phyloP scores from a whole-genome alignment of 805 yeast species.

The Diddensiella santjacobensis region DNA sequence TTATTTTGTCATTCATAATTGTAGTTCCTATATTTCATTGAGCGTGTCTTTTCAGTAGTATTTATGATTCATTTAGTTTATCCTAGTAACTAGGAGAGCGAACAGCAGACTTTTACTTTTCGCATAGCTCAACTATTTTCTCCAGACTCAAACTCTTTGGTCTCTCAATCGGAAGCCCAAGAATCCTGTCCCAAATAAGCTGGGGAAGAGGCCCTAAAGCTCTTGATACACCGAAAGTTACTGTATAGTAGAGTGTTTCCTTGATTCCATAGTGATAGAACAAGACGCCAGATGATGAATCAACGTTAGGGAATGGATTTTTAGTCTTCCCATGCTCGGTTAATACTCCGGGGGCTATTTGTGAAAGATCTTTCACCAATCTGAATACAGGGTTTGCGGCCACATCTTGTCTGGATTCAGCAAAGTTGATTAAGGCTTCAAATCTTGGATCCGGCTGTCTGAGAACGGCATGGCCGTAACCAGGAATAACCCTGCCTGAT shows the following conservation, averaged over 20 bases:
- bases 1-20: neutral
- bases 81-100: neutral
- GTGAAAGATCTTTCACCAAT: slow-evolving; percentile 61
- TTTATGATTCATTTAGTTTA: too few species aligned
- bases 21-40: neutral
- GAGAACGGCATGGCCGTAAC: slow-evolving; percentile 84
- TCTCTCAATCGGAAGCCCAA: slow-evolving; percentile 77
- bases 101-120: neutral
- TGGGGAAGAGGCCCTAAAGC: slow-evolving; percentile 77
- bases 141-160: slow-evolving; percentile 59
- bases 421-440: slow-evolving; percentile 69
- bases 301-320: slow-evolving; percentile 85
- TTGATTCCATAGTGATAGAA: slow-evolving; percentile 77
- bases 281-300: slow-evolving; percentile 72
- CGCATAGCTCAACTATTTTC: slow-evolving; percentile 29
- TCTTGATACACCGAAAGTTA: slow-evolving; percentile 77
- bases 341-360: slow-evolving; percentile 71
- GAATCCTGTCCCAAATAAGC: slow-evolving; percentile 71
- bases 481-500: slow-evolving; percentile 82
- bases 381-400: slow-evolving; percentile 60
- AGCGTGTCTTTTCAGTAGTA: neutral
- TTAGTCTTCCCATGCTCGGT: slow-evolving; percentile 78
- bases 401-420: slow-evolving; percentile 49
- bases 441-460: slow-evolving; percentile 86
- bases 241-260: slow-evolving; percentile 73